These are phyloP conservation scores for Botryotinia globosa DNA, from an alignment of 2,329 filamentous ascomycete species.

Conservation along the genomic window DNA sequence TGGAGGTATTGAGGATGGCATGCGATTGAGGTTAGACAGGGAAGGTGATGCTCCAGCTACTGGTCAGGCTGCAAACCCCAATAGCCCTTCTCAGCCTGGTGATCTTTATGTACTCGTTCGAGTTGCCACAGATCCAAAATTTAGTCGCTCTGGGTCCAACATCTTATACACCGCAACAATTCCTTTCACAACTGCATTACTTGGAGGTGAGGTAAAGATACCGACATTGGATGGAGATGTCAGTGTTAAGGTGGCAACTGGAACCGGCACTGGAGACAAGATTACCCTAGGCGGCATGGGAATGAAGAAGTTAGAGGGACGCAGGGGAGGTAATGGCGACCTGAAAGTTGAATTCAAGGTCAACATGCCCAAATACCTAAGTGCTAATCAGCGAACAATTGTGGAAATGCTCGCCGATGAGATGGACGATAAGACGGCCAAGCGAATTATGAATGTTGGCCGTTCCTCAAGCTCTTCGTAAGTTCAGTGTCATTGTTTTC, in stretches of 20 bases:
- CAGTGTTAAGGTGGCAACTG: slow-evolving; percentile 85
- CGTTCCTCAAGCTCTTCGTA: slow-evolving; percentile 50
- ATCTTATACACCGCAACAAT: slow-evolving; percentile 90
- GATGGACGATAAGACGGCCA: slow-evolving; percentile 88
- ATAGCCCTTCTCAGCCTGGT: slow-evolving; percentile 66
- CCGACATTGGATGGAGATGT: slow-evolving; percentile 89
- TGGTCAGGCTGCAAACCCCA: slow-evolving; percentile 62
- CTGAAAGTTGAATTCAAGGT: slow-evolving; percentile 93
- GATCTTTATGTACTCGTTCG: slow-evolving; percentile 90
- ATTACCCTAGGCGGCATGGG: slow-evolving; percentile 88
- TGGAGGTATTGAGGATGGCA: slow-evolving; percentile 92
- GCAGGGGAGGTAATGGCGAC: slow-evolving; percentile 71
- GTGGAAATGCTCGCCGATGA: slow-evolving; percentile 96
- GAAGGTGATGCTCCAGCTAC: slow-evolving; percentile 85
- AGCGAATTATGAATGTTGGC: slow-evolving; percentile 83
- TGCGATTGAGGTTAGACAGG: slow-evolving; percentile 80
- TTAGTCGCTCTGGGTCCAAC: slow-evolving; percentile 82
- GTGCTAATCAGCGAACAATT: slow-evolving; percentile 85
- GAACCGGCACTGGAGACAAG: slow-evolving; percentile 88
- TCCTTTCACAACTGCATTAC: slow-evolving; percentile 85
- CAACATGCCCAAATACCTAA: slow-evolving; percentile 90
- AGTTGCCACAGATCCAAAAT: slow-evolving; percentile 86
- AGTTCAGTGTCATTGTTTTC: slow-evolving; percentile 36
- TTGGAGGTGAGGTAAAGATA: slow-evolving; percentile 85
- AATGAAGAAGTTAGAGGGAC: slow-evolving; percentile 78